Conservation (phyloP, 106 monocot genomes). For the Allium sativum region DNA sequence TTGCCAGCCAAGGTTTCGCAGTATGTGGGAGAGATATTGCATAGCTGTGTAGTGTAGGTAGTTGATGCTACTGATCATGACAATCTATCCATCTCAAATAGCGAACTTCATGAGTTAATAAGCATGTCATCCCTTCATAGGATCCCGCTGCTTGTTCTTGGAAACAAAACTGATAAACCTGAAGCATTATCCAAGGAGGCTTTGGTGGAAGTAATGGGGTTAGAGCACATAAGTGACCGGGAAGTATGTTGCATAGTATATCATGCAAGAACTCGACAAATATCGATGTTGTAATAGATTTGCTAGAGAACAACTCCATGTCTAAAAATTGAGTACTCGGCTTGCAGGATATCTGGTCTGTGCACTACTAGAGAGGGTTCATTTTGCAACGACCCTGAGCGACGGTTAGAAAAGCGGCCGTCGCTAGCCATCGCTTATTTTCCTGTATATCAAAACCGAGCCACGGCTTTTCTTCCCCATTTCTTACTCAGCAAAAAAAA, state of each 20-base stretch:
- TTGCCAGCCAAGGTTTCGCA: slow-evolving; percentile 90
- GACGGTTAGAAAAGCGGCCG: too few relatives aligned
- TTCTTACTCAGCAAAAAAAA: too few relatives aligned
- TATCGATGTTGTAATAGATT: slow-evolving; percentile 81
- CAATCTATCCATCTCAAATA: slow-evolving; percentile 67
- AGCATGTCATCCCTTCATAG: slow-evolving; percentile 82
- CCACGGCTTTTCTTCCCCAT: too few relatives aligned
- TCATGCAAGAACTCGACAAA: slow-evolving; percentile 97
- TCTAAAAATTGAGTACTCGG: slow-evolving; percentile 39
- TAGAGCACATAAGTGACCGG: slow-evolving; percentile 58
- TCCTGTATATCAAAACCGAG: too few relatives aligned
- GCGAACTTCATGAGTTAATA: slow-evolving; percentile 82
- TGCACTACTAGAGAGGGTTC: too few relatives aligned
- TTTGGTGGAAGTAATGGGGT: slow-evolving; percentile 56
- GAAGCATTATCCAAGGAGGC: slow-evolving; percentile 57
- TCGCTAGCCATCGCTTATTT: too few relatives aligned
- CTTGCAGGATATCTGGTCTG: too few relatives aligned
- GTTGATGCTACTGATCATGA: slow-evolving; percentile 89
- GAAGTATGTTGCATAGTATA: slow-evolving; percentile 91
- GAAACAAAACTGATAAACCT: slow-evolving; percentile 87
- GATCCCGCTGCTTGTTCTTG: slow-evolving; percentile 84
- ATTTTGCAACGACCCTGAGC: too few relatives aligned
- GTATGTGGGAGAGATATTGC: slow-evolving; percentile 99
- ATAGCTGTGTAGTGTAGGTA: slow-evolving; percentile 93
- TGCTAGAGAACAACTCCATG: slow-evolving; percentile 95